Conservation (phyloP, 2,329 filamentous ascomycete species). For the Ilyonectria sp. region DNA sequence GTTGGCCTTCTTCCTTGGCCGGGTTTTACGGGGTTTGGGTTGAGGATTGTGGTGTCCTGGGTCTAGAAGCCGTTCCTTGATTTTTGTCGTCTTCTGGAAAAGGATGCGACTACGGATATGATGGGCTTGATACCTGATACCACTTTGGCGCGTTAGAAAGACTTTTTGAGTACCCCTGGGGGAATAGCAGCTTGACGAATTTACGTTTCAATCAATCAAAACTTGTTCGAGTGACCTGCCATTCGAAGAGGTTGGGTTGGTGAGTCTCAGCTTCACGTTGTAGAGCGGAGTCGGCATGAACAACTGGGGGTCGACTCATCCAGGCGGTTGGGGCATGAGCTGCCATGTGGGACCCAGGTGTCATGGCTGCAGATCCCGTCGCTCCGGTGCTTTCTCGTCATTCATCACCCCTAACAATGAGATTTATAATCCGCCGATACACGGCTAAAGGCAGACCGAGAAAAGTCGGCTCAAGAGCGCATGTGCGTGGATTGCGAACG, state of each 20-base stretch:
- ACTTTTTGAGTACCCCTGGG: conserved; percentile 2
- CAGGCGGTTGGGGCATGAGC: conserved; percentile 1
- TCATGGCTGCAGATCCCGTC: conserved; percentile 28
- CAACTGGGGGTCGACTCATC: background rate
- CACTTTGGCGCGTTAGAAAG: conserved; percentile 28
- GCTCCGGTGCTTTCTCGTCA: conserved; percentile 7
- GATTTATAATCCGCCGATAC: conserved; percentile 19
- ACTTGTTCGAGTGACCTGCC: background rate
- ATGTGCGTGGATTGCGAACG: background rate
- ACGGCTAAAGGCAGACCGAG: conserved; percentile 2
- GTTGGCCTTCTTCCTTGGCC: conserved; percentile 15
- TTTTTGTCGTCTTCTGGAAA: background rate
- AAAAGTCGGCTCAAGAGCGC: background rate
- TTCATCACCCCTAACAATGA: background rate
- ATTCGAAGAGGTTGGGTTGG: background rate
- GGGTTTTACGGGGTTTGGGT: background rate
- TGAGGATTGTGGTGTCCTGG: background rate
- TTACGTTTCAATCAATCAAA: background rate
- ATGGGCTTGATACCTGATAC: conserved; percentile 40
- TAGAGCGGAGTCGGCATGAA: background rate
- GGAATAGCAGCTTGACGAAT: conserved; percentile 2
- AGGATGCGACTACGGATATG: conserved; percentile 20
- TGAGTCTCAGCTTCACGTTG: background rate
- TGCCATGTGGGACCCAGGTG: background rate
- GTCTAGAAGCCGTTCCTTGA: conserved; percentile 9